A percentile compares a stretch with the other conserved stretches of the same genome.
These are phyloP conservation scores for Hypomontagnella submonticulosa DNA, from an alignment of 495 filamentous ascomycete species.

Conservation along the genomic window DNA sequence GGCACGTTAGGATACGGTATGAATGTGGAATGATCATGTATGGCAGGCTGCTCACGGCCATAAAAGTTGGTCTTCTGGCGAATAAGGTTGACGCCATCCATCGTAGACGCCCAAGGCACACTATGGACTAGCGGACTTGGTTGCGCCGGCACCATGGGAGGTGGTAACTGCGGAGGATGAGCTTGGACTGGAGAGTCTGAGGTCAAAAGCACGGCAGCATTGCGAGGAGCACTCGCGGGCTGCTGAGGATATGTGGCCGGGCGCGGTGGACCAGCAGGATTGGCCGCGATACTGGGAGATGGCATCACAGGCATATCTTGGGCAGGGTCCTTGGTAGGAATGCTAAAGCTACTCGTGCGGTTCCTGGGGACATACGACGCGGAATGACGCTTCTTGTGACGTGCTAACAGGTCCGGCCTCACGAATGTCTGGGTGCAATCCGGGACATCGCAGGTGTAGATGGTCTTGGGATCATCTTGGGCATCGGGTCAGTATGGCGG, in stretches of 20 bases:
- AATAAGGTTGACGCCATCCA: slow-evolving; percentile 57
- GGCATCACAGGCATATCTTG: slow-evolving; percentile 46
- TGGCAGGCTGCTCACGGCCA: slow-evolving; percentile 47
- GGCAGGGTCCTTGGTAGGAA: slow-evolving; percentile 54
- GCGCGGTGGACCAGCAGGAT: slow-evolving; percentile 47
- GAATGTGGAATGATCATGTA: slow-evolving; percentile 50
- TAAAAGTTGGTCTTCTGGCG: slow-evolving; percentile 59
- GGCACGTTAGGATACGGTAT: slow-evolving; percentile 52
- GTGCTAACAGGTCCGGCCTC: slow-evolving; percentile 87
- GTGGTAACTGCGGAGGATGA: slow-evolving; percentile 40
- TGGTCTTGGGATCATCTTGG: slow-evolving; percentile 93
- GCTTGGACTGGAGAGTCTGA: slow-evolving; percentile 52
- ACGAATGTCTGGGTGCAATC: slow-evolving; percentile 92
- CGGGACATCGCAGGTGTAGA: slow-evolving; percentile 90
- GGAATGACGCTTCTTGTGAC: slow-evolving; percentile 93
- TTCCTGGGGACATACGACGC: slow-evolving; percentile 90
- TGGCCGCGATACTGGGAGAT: slow-evolving; percentile 42
- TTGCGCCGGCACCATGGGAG: slow-evolving; percentile 43
- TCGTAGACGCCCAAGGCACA: slow-evolving; percentile 49
- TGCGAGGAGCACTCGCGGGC: slow-evolving; percentile 55
- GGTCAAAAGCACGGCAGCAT: slow-evolving; percentile 58
- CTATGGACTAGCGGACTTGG: slow-evolving; percentile 36
- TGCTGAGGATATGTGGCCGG: slow-evolving; percentile 50
- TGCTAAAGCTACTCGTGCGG: slow-evolving; percentile 79
- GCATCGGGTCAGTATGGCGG: slow-evolving; percentile 68